Conservation (phyloP, 164 flowering plant species). For the Dillenia suffruticosa region DNA sequence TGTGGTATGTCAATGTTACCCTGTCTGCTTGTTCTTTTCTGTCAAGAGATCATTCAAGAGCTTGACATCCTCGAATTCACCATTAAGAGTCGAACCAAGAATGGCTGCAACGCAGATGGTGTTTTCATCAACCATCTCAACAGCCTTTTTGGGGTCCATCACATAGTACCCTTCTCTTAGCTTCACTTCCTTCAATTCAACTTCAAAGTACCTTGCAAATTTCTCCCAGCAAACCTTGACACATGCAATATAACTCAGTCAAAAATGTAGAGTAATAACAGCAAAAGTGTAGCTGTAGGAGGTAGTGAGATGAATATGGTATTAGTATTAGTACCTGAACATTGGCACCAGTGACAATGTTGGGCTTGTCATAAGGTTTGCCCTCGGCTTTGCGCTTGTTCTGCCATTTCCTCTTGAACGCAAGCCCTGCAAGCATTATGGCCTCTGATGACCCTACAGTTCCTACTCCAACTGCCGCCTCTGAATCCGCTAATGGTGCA, state of each 20-base stretch:
- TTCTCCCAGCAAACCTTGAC: constrained; percentile 48
- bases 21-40: constrained; percentile 35
- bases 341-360: constrained; percentile 42
- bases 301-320: too few species aligned
- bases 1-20: constrained; percentile 12
- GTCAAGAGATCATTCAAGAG: constrained; percentile 34
- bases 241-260: neutral
- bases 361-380: constrained; percentile 37
- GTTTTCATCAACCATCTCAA: constrained; percentile 45
- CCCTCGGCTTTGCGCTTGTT: constrained; percentile 35
- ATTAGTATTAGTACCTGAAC: constrained; percentile 23
- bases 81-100: constrained; percentile 42
- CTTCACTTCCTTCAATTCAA: constrained; percentile 44
- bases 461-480: constrained; percentile 36
- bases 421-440: constrained; percentile 42
- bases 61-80: constrained; percentile 48
- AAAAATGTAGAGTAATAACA: too few species aligned
- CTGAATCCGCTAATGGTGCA: constrained; percentile 34
- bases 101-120: constrained; percentile 47
- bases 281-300: too few species aligned
- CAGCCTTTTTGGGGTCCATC: constrained; percentile 43
- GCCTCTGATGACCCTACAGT: constrained; percentile 50
- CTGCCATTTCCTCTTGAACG: constrained; percentile 45
- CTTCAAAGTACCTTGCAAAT: constrained; percentile 42
- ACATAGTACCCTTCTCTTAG: constrained; percentile 38